Evolutionary conservation across 2,329 filamentous ascomycete species (phyloP).

Genomic region (Diaporthe vexans): DNA sequence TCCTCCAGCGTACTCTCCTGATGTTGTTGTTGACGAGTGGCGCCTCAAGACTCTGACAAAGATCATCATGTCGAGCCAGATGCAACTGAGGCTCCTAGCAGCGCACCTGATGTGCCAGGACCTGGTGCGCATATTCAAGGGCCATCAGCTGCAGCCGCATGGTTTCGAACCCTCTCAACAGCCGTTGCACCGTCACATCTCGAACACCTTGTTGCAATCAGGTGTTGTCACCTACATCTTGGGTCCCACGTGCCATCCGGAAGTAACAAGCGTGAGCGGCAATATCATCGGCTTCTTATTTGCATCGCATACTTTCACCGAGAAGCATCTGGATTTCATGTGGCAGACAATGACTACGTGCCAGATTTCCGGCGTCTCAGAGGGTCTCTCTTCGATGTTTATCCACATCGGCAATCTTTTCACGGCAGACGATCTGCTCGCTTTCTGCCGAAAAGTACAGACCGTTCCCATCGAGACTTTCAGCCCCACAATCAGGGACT

Average conservation of each 20-base stretch:
- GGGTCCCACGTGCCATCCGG: constrained; percentile 91
- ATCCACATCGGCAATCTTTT: constrained; percentile 63
- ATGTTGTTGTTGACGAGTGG: constrained; percentile 74
- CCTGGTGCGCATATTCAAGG: constrained; percentile 76
- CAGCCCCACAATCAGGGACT: constrained; percentile 71
- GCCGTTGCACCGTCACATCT: constrained; percentile 75
- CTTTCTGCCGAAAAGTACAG: constrained; percentile 80
- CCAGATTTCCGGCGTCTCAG: constrained; percentile 86
- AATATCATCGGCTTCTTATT: constrained; percentile 92
- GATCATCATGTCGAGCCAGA: constrained; percentile 85
- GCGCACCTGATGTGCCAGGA: constrained; percentile 80
- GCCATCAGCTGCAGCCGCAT: constrained; percentile 64
- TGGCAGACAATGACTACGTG: constrained; percentile 87
- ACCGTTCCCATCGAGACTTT: constrained; percentile 74
- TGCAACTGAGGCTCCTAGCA: constrained; percentile 88
- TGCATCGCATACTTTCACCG: constrained; percentile 80
- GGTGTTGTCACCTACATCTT: constrained; percentile 89
- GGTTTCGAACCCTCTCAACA: constrained; percentile 53
- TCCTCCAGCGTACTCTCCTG: constrained; percentile 55
- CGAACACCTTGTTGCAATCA: constrained; percentile 76
- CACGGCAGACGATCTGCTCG: constrained; percentile 65
- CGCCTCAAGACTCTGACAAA: constrained; percentile 77
- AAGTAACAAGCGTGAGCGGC: constrained; percentile 83
- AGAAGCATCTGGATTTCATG: constrained; percentile 81
- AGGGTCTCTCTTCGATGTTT: constrained; percentile 81